Base-by-base conservation (phyloP, 2,329 filamentous ascomycete genomes). In the Hirsutella thompsonii region DNA sequence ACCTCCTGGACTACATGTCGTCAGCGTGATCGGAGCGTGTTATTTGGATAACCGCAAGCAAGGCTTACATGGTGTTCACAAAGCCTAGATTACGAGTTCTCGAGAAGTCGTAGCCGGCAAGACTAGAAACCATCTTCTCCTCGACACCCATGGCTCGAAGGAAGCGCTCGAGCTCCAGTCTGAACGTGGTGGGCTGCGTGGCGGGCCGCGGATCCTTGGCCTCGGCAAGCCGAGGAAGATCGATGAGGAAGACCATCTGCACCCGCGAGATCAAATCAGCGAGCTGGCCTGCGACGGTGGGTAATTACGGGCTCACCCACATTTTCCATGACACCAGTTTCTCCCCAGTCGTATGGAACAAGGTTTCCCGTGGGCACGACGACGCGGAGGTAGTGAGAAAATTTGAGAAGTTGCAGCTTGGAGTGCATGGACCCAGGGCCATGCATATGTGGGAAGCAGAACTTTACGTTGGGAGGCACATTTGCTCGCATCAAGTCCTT, bases 331-430 rank as follows among this genome's bases (percentile, higher is more conserved):
- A 79, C 62, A 6, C 85, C 85, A 2, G 70, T 72, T 57, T 93
- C 86, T 9, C 89, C 90, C 89, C 92, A 96, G 55, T 98, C 90
- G 52, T 84, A 87, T 8, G 76, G 70, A 11, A 83, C 79, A 38
- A 95, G 66, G 52, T 98, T 98, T 2, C 88, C 92, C 3, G 82
- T 90, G 0, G 92, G 88, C 2, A 96, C 68, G 1, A 83, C 90
- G 36, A 98, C 70, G 6, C 92, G 77, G 14, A 95, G 61, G 56
- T 88, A 79, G 1, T 63, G 63, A 0, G 73, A 63, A 50, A 87
- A 85, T 51, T 88, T 90, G n/a, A 96, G 69, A 1, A 96, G 62
- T 72, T 94, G 89, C 35, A 96, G 68, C 56, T 98, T 96, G 38
- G 87, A 94, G 60, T 96, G 92, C 88, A 96, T 94, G 51, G 72